Conservation (phyloP, 352 stramenopile genomes). For the Phytophthora sojae region DNA sequence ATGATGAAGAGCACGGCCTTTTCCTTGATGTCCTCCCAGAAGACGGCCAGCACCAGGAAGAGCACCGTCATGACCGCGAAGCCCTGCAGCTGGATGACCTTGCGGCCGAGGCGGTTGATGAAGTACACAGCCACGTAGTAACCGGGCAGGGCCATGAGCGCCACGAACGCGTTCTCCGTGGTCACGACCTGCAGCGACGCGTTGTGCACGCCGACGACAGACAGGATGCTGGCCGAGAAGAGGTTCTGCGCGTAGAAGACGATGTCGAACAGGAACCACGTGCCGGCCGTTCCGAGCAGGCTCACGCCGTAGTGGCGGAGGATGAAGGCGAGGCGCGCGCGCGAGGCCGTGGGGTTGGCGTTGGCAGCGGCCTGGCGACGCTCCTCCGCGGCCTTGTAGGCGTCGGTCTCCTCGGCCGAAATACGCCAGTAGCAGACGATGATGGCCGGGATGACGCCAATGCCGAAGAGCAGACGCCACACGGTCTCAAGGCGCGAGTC, state of each 20-base stretch:
- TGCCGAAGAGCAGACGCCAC: slow-evolving; percentile 70
- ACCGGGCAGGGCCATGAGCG: slow-evolving; percentile 79
- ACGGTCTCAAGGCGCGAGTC: slow-evolving; percentile 61
- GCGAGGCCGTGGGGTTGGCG: slow-evolving; percentile 6
- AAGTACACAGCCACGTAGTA: slow-evolving; percentile 84
- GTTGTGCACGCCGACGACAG: slow-evolving; percentile 61
- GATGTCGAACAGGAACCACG: slow-evolving; percentile 91
- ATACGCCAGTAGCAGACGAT: slow-evolving; percentile 78
- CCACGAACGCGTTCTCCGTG: slow-evolving; percentile 64
- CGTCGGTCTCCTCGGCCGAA: slow-evolving; percentile 62
- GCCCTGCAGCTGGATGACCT: slow-evolving; percentile 78
- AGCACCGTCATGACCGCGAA: slow-evolving; percentile 76
- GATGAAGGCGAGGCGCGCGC: slow-evolving; percentile 49
- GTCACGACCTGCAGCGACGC: slow-evolving; percentile 62
- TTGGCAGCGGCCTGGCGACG: slow-evolving; percentile 19
- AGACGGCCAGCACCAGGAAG: slow-evolving; percentile 67
- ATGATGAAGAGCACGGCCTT: slow-evolving; percentile 72
- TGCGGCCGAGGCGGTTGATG: slow-evolving; percentile 76
- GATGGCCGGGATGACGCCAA: slow-evolving; percentile 63
- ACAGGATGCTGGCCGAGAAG: slow-evolving; percentile 77
- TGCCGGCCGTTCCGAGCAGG: slow-evolving; percentile 72
- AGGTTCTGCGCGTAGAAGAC: slow-evolving; percentile 85
- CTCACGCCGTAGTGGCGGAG: slow-evolving; percentile 54
- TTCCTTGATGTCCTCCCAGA: slow-evolving; percentile 65
- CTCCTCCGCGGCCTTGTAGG: slow-evolving; percentile 47